Evolutionary conservation across 73 alveolate genomes (phyloP), one percentile per base, ranked within the genome.

Genomic region (Paramecium sonneborni): DNA sequence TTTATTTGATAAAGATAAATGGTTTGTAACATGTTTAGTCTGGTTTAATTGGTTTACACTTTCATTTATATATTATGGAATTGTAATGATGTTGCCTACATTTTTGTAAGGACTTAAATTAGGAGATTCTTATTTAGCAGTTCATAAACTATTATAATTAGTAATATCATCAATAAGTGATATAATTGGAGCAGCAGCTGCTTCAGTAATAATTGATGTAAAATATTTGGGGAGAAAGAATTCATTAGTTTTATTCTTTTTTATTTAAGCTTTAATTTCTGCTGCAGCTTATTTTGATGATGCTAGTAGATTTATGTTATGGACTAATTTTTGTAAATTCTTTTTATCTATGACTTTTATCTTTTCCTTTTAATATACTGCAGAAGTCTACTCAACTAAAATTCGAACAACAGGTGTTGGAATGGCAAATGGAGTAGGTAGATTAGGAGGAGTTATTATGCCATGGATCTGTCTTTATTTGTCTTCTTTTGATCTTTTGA

Each of bases 21-120:
- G 57, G 62, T 20, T 58, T 18, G 26, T 86, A 5, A 86, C 93
- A 1, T 58, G 82, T 41, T 41, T 62, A 37, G 57, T 86, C 6
- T 62, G 82, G 93, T 39, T 86, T 55, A 86, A 62, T 52, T 86
- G 93, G 93, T 86, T 86, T 57, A 86, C 88, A n/a, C 85, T 86
- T 23, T 62, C 88, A 2, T 86, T 86, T 38, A 76, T 86, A 18
- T 86, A 86, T 38, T 86, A 86, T 67, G 93, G 93, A 4, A 86
- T 86, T 7, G 93, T 86, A 20, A 62, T 86, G 35, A 86, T 86
- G 38, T 44, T 86, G 11, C 93, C 93, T 11, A 72, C 86, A 72
- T 72, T 72, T 72, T 38, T 72, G 7, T 37, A 11, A 35, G 57
- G 57, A 0, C 34, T 72, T 9, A 72, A 72, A 1, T 21, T 72